A percentile compares a stretch with the other conserved stretches of the same genome.
These are phyloP conservation scores for Candolleomyces aberdarensis DNA, from an alignment of 768 basidiomycete species.

Conservation along the genomic window DNA sequence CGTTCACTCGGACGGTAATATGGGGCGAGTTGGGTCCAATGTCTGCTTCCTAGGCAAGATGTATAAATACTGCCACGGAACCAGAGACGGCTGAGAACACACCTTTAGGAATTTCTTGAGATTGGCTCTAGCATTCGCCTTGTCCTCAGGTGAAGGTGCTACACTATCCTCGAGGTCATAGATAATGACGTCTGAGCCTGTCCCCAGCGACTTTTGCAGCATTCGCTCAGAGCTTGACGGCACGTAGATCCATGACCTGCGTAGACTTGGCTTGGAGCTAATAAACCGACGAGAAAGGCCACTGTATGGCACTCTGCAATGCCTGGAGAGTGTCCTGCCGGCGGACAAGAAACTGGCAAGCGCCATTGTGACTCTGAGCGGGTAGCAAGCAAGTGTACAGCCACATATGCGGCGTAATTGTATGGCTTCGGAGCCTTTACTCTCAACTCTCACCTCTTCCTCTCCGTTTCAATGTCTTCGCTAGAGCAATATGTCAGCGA, in stretches of 20 bases:
- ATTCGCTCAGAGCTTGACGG: constrained; percentile 78
- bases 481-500: constrained; percentile 76
- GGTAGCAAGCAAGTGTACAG: constrained; percentile 12
- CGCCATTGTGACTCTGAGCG: no score
- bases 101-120: constrained; percentile 57
- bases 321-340: neutral
- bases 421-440: constrained; percentile 3
- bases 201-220: constrained; percentile 71
- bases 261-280: constrained; percentile 16
- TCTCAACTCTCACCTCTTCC: constrained; percentile 5
- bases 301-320: neutral
- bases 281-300: neutral
- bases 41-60: constrained; percentile 10
- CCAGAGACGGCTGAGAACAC: constrained; percentile 16
- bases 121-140: constrained; percentile 54
- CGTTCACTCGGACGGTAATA: constrained; percentile 74
- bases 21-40: constrained; percentile 34
- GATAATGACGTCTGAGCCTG: constrained; percentile 69
- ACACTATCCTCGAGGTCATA: constrained; percentile 92
- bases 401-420: constrained; percentile 3
- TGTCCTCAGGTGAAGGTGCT: constrained; percentile 59
- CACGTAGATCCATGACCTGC: constrained; percentile 73
- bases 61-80: neutral
- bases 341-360: neutral
- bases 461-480: constrained; percentile 45